phyloP scores from a whole-genome alignment of 2,329 filamentous ascomycete genomes.

The Boeremia exigua region DNA sequence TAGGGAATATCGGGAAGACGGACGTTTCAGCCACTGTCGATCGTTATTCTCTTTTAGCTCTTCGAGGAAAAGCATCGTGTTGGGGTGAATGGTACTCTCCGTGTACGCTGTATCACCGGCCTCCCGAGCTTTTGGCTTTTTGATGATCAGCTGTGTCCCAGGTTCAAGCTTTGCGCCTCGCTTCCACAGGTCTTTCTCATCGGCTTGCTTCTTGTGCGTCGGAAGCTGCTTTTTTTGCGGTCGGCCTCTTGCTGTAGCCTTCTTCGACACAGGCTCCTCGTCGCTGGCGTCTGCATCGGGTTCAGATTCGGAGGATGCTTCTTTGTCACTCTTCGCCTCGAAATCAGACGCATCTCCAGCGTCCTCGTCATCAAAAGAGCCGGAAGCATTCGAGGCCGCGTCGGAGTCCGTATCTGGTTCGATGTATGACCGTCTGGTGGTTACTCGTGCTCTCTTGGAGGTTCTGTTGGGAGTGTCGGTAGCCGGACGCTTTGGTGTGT shows the following conservation, averaged over 20 bases:
- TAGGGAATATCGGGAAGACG: slow-evolving; percentile 21
- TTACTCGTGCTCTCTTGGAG: slow-evolving; percentile 45
- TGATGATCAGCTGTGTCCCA: slow-evolving; percentile 66
- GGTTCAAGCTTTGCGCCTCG: slow-evolving; percentile 63
- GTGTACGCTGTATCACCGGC: slow-evolving; percentile 64
- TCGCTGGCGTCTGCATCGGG: slow-evolving; percentile 40
- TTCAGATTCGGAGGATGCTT: slow-evolving; percentile 39
- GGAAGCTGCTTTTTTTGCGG: slow-evolving; percentile 26
- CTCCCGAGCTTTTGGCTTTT: slow-evolving; percentile 67
- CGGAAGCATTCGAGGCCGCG: background rate
- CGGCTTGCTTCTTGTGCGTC: slow-evolving; percentile 17
- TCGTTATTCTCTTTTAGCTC: slow-evolving; percentile 68
- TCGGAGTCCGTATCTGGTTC: slow-evolving; percentile 38
- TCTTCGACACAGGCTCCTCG: slow-evolving; percentile 38
- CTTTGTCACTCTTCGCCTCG: slow-evolving; percentile 48
- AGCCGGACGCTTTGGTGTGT: slow-evolving; percentile 46
- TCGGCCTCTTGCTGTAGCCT: slow-evolving; percentile 26
- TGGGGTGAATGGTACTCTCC: slow-evolving; percentile 66
- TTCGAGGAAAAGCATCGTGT: slow-evolving; percentile 66
- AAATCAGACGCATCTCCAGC: slow-evolving; percentile 48
- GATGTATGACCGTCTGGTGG: slow-evolving; percentile 43
- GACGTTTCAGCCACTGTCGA: slow-evolving; percentile 69
- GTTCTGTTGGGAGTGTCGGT: slow-evolving; percentile 39
- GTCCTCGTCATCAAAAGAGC: slow-evolving; percentile 21
- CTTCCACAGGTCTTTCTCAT: slow-evolving; percentile 62